Conservation (phyloP, 371 early-diverging fungal genomes). For the Circinella umbellata region DNA sequence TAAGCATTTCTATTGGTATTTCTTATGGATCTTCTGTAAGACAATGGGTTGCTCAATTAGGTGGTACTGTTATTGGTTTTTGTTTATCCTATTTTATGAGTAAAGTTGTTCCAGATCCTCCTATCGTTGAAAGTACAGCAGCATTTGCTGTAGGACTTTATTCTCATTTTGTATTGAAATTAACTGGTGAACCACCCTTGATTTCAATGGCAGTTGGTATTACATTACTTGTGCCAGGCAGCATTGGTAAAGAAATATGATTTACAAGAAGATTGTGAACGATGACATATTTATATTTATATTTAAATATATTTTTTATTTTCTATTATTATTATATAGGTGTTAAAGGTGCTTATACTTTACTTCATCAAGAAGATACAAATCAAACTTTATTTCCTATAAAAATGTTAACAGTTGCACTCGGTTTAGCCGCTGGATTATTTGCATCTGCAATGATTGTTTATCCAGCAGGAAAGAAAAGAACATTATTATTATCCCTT, state of each 20-base stretch:
- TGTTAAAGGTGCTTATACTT: slow-evolving; percentile 48
- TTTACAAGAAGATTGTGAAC: too few relatives aligned
- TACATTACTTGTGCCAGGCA: slow-evolving; percentile 50
- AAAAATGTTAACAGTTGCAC: slow-evolving; percentile 44
- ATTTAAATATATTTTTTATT: too few relatives aligned
- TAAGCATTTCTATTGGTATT: slow-evolving; percentile 40
- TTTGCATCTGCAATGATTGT: slow-evolving; percentile 53
- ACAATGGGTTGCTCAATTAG: slow-evolving; percentile 42
- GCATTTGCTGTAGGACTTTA: slow-evolving; percentile 8
- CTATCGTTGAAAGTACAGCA: slow-evolving; percentile 26
- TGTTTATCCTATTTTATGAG: slow-evolving; percentile 39
- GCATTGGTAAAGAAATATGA: slow-evolving; percentile 54
- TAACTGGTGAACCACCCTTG: slow-evolving; percentile 43
- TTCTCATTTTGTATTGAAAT: slow-evolving; percentile 28
- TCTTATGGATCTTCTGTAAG: slow-evolving; percentile 45
- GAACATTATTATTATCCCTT: slow-evolving; percentile 43
- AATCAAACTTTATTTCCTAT: slow-evolving; percentile 36
- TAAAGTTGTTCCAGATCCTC: slow-evolving; percentile 37
- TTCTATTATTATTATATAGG: slow-evolving; percentile 21
- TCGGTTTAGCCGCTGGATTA: slow-evolving; percentile 47
- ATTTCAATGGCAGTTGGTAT: slow-evolving; percentile 46
- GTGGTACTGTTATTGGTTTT: slow-evolving; percentile 38
- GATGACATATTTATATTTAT: neutral
- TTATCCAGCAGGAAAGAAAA: slow-evolving; percentile 45
- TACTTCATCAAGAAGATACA: slow-evolving; percentile 38